A percentile compares a stretch with the other conserved stretches of the same genome.
These are phyloP conservation scores for Volvox reticuliferus DNA, from an alignment of 139 green algal species.

Conservation along the genomic window DNA sequence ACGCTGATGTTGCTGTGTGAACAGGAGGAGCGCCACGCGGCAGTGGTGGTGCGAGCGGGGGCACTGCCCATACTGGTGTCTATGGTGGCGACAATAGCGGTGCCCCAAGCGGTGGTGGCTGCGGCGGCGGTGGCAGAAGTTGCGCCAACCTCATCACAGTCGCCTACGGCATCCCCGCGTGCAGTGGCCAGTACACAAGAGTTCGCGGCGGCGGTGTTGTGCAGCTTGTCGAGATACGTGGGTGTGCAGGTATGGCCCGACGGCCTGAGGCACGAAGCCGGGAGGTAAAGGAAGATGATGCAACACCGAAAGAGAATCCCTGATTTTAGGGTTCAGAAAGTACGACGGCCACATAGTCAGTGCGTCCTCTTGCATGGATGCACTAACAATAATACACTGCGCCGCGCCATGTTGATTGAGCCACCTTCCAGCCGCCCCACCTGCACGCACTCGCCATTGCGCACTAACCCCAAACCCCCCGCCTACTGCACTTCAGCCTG, in stretches of 20 bases:
- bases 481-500: slow-evolving; percentile 12
- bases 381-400: too few relatives aligned
- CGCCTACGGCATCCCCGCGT: background rate
- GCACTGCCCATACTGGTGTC: slow-evolving; percentile 28
- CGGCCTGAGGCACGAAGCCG: too few relatives aligned
- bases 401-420: too few relatives aligned
- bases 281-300: too few relatives aligned
- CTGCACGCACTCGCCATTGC: too few relatives aligned
- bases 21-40: slow-evolving; percentile 56
- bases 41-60: slow-evolving; percentile 49
- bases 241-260: slow-evolving; percentile 38
- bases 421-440: too few relatives aligned
- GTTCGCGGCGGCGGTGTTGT: slow-evolving; percentile 60
- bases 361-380: too few relatives aligned
- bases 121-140: background rate
- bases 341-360: too few relatives aligned
- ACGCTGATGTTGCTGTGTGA: slow-evolving; percentile 60
- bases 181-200: slow-evolving; percentile 9
- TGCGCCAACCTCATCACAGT: background rate
- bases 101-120: too few relatives aligned
- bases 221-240: slow-evolving; percentile 44
- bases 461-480: background rate
- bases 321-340: too few relatives aligned
- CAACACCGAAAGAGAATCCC: too few relatives aligned
- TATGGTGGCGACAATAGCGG: background rate